Conservation (phyloP, 495 filamentous ascomycete species). For the Penicillium flavigenum region DNA sequence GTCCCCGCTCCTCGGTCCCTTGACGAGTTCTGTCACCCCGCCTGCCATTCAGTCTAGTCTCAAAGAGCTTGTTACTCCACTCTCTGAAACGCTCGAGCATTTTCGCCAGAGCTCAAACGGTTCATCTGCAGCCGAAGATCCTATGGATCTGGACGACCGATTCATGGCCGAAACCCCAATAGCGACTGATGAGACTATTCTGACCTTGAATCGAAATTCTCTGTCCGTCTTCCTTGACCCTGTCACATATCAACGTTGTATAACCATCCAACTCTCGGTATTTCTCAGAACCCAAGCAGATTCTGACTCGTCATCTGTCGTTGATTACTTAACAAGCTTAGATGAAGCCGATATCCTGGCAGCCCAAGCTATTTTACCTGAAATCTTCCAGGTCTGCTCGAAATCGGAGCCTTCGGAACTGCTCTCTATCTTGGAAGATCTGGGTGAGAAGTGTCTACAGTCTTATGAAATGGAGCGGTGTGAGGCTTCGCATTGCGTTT, state of each 20-base stretch:
- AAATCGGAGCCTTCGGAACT: conserved; percentile 36
- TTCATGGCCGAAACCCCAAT: conserved; percentile 57
- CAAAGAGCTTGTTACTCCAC: conserved; percentile 28
- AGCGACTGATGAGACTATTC: conserved; percentile 24
- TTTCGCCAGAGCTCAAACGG: conserved; percentile 30
- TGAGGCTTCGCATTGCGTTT: conserved; percentile 69
- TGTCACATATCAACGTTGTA: conserved; percentile 37
- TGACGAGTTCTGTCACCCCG: conserved; percentile 15
- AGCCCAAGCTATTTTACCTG: conserved; percentile 49
- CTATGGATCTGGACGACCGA: conserved; percentile 78
- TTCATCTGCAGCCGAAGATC: conserved; percentile 40
- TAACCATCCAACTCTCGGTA: conserved; percentile 40
- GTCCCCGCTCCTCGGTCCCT: conserved; percentile 32
- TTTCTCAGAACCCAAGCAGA: conserved; percentile 33
- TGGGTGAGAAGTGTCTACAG: conserved; percentile 61
- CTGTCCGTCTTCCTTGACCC: conserved; percentile 30
- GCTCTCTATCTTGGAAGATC: conserved; percentile 48
- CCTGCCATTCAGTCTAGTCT: conserved; percentile 25
- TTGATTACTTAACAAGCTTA: conserved; percentile 59
- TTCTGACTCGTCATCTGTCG: conserved; percentile 42
- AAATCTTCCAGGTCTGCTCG: conserved; percentile 40
- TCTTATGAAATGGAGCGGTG: conserved; percentile 67
- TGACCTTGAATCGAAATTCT: conserved; percentile 33
- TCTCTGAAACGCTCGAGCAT: conserved; percentile 45
- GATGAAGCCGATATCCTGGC: conserved; percentile 60